A percentile compares a stretch with the other conserved stretches of the same genome.
These are phyloP conservation scores for Colletotrichum salicis DNA, from an alignment of 2,329 filamentous ascomycete species.

Conservation along the genomic window DNA sequence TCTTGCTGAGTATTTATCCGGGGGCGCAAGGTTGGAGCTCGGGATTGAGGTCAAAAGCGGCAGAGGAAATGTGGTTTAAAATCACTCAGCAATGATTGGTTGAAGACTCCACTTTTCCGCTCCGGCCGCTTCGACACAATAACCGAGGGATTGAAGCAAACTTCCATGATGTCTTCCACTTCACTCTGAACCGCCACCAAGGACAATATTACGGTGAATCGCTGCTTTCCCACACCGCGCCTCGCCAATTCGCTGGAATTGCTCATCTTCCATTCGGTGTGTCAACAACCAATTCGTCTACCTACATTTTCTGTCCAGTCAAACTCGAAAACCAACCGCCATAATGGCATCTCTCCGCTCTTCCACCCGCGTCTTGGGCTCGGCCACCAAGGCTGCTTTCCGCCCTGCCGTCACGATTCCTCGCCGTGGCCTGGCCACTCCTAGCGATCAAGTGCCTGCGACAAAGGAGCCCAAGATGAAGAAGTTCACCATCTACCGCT, in stretches of 20 bases:
- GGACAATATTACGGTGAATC: conserved; percentile 17
- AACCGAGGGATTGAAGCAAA: conserved; percentile 19
- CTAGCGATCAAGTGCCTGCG: conserved; percentile 66
- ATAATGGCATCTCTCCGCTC: conserved; percentile 72
- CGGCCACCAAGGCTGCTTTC: conserved; percentile 51
- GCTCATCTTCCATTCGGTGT: neutral
- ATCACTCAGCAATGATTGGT: conserved; percentile 5
- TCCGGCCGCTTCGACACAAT: conserved; percentile 14
- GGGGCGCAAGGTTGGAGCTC: neutral
- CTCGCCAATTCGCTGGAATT: conserved; percentile 14
- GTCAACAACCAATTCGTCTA: neutral
- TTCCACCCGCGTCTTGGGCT: conserved; percentile 63
- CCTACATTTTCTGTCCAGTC: neutral
- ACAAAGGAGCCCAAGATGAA: conserved; percentile 78
- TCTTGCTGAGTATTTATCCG: conserved; percentile 20
- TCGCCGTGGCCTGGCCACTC: conserved; percentile 63
- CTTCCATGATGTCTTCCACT: conserved; percentile 31
- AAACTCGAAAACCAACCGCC: conserved; percentile 33
- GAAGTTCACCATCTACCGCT: conserved; percentile 98
- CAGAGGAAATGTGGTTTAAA: conserved; percentile 3
- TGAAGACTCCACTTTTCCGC: neutral
- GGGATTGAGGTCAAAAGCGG: neutral
- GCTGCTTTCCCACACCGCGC: conserved; percentile 15
- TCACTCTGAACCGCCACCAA: conserved; percentile 29
- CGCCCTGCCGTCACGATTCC: conserved; percentile 53